Evolutionary conservation across 805 yeast genomes (phyloP).

Genomic region (Myxozyma sirexii): DNA sequence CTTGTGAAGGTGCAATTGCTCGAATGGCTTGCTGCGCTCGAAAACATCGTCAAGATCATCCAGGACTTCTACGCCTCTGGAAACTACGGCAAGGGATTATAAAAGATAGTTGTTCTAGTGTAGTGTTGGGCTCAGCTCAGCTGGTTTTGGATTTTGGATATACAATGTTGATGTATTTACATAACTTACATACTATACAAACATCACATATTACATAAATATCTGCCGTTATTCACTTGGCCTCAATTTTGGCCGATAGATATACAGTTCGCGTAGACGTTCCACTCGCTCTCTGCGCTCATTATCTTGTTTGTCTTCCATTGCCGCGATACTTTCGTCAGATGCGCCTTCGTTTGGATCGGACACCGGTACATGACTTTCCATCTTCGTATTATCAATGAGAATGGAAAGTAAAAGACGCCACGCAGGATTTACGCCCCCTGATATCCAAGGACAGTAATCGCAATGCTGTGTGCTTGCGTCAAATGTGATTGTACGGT

Average conservation of each 20-base stretch:
- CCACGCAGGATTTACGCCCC: slow-evolving; percentile 24
- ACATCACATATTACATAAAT: background rate
- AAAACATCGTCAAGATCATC: slow-evolving; percentile 69
- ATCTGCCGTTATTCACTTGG: background rate
- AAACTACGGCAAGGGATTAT: slow-evolving; percentile 86
- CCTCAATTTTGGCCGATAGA: slow-evolving; percentile 15
- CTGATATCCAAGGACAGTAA: slow-evolving; percentile 35
- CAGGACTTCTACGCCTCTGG: slow-evolving; percentile 76
- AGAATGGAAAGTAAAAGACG: slow-evolving; percentile 17
- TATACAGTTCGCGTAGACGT: slow-evolving; percentile 14
- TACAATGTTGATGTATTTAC: background rate
- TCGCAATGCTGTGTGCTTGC: slow-evolving; percentile 17
- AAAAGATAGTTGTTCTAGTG: slow-evolving; percentile 34
- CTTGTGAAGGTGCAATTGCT: slow-evolving; percentile 66
- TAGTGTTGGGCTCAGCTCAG: background rate
- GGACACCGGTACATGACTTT: background rate
- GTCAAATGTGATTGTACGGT: slow-evolving; percentile 2
- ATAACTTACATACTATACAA: background rate
- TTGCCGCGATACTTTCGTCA: background rate
- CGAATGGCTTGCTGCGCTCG: slow-evolving; percentile 77
- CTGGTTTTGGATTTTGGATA: background rate
- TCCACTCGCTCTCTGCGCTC: slow-evolving; percentile 20
- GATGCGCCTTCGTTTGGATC: background rate
- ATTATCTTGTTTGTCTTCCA: slow-evolving; percentile 6
- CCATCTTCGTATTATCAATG: background rate